These are phyloP conservation scores for Madurella mycetomatis DNA, from an alignment of 2,329 filamentous ascomycete species.

Conservation along the genomic window DNA sequence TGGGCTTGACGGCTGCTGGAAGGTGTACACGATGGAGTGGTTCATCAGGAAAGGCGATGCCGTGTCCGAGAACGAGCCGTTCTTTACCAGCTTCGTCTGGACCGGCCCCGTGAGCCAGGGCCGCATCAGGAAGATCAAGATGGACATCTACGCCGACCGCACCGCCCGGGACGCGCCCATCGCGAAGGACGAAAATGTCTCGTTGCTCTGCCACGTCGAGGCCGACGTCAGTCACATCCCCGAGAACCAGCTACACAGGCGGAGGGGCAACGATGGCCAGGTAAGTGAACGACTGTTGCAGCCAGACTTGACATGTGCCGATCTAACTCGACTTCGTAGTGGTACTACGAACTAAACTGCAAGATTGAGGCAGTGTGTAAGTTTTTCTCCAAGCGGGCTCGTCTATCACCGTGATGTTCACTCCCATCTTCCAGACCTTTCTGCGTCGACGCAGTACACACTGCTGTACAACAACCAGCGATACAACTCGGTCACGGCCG, in stretches of 20 bases:
- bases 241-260: constrained; percentile 32
- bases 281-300: background rate
- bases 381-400: constrained; percentile 4
- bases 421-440: constrained; percentile 29
- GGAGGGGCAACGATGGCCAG: constrained; percentile 34
- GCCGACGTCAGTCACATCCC: constrained; percentile 41
- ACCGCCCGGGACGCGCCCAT: constrained; percentile 31
- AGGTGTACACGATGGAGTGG: constrained; percentile 40
- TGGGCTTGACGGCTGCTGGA: constrained; percentile 35
- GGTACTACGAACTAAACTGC: constrained; percentile 38
- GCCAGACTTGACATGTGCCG: background rate
- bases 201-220: constrained; percentile 34
- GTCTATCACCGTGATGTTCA: background rate
- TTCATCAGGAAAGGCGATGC: constrained; percentile 38
- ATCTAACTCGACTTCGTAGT: constrained; percentile 3
- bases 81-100: constrained; percentile 31
- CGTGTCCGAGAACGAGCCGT: constrained; percentile 39
- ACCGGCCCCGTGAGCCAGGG: constrained; percentile 32
- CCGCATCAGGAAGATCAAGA: constrained; percentile 32
- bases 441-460: constrained; percentile 41
- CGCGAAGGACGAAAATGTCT: constrained; percentile 34
- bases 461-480: constrained; percentile 39
- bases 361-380: constrained; percentile 39
- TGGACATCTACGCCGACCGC: constrained; percentile 36
- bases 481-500: constrained; percentile 40